phyloP scores from a whole-genome alignment of 768 basidiomycete genomes.

The Lanmaoa rubissima region DNA sequence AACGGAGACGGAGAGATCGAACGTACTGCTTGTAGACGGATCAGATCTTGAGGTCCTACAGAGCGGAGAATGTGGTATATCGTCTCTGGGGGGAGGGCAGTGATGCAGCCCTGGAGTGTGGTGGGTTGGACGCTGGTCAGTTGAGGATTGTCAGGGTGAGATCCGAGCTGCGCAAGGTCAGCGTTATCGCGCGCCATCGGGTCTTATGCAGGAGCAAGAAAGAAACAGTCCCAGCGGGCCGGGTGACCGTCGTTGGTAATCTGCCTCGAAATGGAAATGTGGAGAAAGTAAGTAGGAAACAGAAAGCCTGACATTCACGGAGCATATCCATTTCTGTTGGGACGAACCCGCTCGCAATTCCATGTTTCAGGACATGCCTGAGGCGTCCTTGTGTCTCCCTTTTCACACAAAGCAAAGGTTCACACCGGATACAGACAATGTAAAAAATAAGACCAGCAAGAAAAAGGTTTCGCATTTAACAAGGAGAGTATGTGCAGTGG shows the following conservation, averaged over 20 bases:
- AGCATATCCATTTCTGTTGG: background rate
- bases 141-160: background rate
- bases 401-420: background rate
- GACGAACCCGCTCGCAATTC: background rate
- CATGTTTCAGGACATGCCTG: background rate
- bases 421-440: background rate
- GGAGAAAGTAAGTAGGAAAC: too few species aligned
- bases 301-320: too few species aligned
- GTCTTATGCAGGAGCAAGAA: background rate
- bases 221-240: background rate
- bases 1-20: too few species aligned
- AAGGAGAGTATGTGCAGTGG: constrained; percentile 14
- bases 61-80: constrained; percentile 9
- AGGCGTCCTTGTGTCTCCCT: too few species aligned
- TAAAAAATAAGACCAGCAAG: background rate
- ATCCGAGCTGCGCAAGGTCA: background rate
- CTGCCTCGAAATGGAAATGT: constrained; percentile 1
- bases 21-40: constrained; percentile 16
- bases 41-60: constrained; percentile 10
- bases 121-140: background rate
- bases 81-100: constrained; percentile 18
- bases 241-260: background rate
- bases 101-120: background rate
- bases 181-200: constrained; percentile 12
- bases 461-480: constrained; percentile 7